Base-by-base conservation (phyloP, 352 stramenopile species). In the Globisporangium acanthophoron region DNA sequence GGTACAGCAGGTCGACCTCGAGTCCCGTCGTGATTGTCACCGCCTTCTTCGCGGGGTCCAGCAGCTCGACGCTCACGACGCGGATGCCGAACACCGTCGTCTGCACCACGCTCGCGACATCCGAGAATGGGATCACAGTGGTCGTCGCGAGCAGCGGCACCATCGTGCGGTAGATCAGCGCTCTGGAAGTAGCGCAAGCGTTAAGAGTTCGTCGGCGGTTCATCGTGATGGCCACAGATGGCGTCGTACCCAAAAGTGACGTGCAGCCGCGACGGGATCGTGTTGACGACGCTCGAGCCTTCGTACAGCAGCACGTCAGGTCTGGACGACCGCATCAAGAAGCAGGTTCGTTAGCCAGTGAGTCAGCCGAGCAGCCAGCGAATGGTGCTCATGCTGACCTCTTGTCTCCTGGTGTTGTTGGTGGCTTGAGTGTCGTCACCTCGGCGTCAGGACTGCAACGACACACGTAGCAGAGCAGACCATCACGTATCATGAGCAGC, bases 221-320 rank as follows among this genome's bases (percentile, higher is more conserved):
- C 8, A 11, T 46, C 41, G 41, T 12, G 9, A 27, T 16, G 5
- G 45, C 21, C 27, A 12, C 21, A 39, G 27, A 45, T 16, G 31
- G 9, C 1, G 13, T 51, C 70, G 61, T 71, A 92, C 84, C 80
- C 78, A 59, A 81, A 92, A 0, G 85, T 91, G 51, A 94, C 72
- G 53, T 90, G 73, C 13, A 94, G 69, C 41, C 76, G 86, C 15
- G 77, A 71, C 47, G 85, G 85, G 49, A 85, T 73, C 15, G 70
- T 85, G 49, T 89, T 92, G 31, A 90, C 53, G 33, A 94, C 73
- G 56, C 79, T 87, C 27, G 80, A 80, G n/a, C 75, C 71, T 50
- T 94, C 85, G 56, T 92, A 92, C 7, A 94, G 69, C 41, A 94
- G 56, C 41, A 91, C 83, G 48, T 88, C 86, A n/a, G 71, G 72